Percentiles rank a stretch among this genome's conserved stretches.
Conservation (phyloP, 2,329 filamentous ascomycete genomes). For the Arthrobotrys megalospora region DNA sequence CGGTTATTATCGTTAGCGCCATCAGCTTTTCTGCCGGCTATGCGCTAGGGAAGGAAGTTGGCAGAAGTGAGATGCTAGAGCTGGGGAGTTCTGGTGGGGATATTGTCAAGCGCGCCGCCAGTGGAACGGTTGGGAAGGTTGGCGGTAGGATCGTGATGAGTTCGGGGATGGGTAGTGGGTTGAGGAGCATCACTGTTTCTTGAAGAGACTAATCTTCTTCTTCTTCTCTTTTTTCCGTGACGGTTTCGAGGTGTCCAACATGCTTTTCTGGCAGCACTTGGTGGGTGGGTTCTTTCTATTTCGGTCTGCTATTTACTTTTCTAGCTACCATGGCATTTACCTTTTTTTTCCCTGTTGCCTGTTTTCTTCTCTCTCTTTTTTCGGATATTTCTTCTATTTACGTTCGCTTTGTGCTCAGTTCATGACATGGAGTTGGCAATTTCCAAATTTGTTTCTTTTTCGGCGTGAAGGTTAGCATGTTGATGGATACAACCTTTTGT, state of each 20-base stretch:
- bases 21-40: slow-evolving; percentile 80
- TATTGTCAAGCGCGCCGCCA: slow-evolving; percentile 58
- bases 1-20: slow-evolving; percentile 78
- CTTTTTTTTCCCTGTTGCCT: slow-evolving; percentile 7
- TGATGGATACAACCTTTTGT: slow-evolving; percentile 30
- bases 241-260: background rate
- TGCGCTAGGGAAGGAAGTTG: slow-evolving; percentile 78
- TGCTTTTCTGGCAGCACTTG: slow-evolving; percentile 1
- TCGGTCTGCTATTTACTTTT: slow-evolving; percentile 8
- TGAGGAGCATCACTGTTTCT: slow-evolving; percentile 58
- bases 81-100: slow-evolving; percentile 71
- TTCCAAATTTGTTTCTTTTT: background rate
- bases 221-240: background rate
- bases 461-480: slow-evolving; percentile 22
- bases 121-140: slow-evolving; percentile 56
- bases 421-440: slow-evolving; percentile 19
- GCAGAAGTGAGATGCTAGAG: slow-evolving; percentile 69
- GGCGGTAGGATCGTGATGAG: slow-evolving; percentile 58
- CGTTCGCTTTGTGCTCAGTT: slow-evolving; percentile 11
- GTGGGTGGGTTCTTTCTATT: slow-evolving; percentile 17
- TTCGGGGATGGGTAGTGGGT: slow-evolving; percentile 48
- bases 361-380: slow-evolving; percentile 2
- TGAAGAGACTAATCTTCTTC: background rate
- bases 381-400: background rate
- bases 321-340: background rate